phyloP scores from a whole-genome alignment of 768 basidiomycete species.

The Boletus rufocinnamomeus region DNA sequence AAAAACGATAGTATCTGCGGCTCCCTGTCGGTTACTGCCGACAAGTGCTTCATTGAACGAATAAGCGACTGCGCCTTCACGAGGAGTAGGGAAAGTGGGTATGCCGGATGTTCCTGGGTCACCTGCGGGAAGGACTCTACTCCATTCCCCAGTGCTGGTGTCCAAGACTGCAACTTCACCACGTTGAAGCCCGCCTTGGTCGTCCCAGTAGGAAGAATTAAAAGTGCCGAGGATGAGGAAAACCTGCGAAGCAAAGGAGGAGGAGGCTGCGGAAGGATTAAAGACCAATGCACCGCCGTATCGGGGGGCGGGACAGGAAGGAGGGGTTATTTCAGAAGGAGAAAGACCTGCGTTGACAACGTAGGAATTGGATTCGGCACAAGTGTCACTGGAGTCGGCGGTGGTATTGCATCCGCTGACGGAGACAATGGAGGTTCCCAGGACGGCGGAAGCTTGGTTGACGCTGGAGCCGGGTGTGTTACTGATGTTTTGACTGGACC shows the following conservation, averaged over 20 bases:
- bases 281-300: conserved; percentile 58
- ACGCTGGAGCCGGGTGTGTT: conserved; percentile 36
- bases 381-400: conserved; percentile 42
- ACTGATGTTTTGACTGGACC: conserved; percentile 52
- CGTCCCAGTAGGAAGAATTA: conserved; percentile 65
- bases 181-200: conserved; percentile 54
- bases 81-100: conserved; percentile 60
- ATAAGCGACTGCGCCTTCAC: conserved; percentile 69
- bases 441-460: conserved; percentile 59
- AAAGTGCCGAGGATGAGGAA: conserved; percentile 72
- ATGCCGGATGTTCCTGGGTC: conserved; percentile 55
- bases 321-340: conserved; percentile 40
- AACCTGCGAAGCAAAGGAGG: conserved; percentile 61
- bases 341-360: conserved; percentile 41
- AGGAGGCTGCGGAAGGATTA: conserved; percentile 48
- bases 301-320: conserved; percentile 66
- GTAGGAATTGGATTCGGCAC: conserved; percentile 61
- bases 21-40: conserved; percentile 47
- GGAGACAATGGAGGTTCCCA: conserved; percentile 53
- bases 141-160: conserved; percentile 63
- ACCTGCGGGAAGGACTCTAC: conserved; percentile 71
- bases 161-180: conserved; percentile 79
- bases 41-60: conserved; percentile 57
- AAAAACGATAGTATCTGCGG: conserved; percentile 75
- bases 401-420: conserved; percentile 63